Percentiles rank a stretch among this genome's conserved stretches.
These are phyloP conservation scores for Boletellus emodensis DNA, from an alignment of 768 basidiomycete species.

Conservation along the genomic window DNA sequence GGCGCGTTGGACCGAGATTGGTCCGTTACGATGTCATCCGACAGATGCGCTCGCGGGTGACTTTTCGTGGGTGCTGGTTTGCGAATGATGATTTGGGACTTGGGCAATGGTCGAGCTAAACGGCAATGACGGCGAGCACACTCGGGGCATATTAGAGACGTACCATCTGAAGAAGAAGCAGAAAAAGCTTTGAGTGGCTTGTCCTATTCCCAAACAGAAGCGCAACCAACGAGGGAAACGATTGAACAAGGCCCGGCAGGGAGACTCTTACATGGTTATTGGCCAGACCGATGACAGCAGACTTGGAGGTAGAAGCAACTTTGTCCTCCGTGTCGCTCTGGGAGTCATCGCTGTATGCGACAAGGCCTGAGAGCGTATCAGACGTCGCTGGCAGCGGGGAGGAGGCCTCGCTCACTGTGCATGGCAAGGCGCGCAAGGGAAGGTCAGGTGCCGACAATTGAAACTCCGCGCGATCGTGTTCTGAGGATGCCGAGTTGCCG, in stretches of 20 bases:
- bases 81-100: constrained; percentile 60
- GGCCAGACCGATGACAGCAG: constrained; percentile 1
- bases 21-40: constrained; percentile 39
- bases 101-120: constrained; percentile 41
- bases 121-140: not conserved
- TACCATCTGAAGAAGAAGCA: constrained; percentile 29
- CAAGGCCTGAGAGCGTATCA: constrained; percentile 42
- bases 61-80: constrained; percentile 44
- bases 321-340: constrained; percentile 52
- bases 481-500: constrained; percentile 27
- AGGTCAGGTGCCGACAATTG: constrained; percentile 11
- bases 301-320: constrained; percentile 30
- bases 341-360: constrained; percentile 63
- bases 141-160: constrained; percentile 1
- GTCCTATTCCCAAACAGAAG: constrained; percentile 64
- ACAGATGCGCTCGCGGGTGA: constrained; percentile 47
- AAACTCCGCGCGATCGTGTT: constrained; percentile 18
- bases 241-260: constrained; percentile 32
- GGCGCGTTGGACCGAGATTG: constrained; percentile 1
- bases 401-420: constrained; percentile 25
- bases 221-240: constrained; percentile 66
- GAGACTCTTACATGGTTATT: constrained; percentile 61
- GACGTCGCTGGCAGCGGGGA: not conserved
- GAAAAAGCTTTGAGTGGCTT: constrained; percentile 39
- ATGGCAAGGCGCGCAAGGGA: constrained; percentile 17